Conservation (phyloP, 2,329 filamentous ascomycete genomes). For the Fusarium sp. region DNA sequence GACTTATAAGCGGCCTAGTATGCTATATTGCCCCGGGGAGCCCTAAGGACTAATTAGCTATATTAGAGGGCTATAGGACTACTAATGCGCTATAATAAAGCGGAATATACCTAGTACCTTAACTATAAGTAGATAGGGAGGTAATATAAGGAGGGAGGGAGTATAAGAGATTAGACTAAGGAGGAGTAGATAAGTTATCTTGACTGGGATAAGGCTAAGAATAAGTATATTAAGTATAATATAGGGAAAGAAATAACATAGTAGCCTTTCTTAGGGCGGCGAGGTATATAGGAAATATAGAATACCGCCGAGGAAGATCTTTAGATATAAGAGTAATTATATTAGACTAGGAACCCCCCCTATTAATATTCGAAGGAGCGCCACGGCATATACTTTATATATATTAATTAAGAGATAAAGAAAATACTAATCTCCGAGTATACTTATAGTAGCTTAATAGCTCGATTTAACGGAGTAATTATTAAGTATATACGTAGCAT, state of each 20-base stretch:
- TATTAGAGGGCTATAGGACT: too few relatives aligned
- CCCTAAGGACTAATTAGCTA: too few relatives aligned
- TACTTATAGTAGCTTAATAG: not conserved
- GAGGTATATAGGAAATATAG: constrained; percentile 2
- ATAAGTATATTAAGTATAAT: not conserved
- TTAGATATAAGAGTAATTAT: not conserved
- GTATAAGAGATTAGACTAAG: constrained; percentile 1
- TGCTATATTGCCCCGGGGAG: not conserved
- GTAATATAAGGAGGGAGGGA: not conserved
- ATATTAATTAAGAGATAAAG: not conserved
- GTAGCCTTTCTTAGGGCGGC: not conserved
- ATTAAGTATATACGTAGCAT: not conserved
- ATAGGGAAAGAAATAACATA: not conserved
- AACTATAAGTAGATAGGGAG: constrained; percentile 9
- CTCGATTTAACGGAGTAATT: not conserved
- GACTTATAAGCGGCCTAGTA: constrained; percentile 3
- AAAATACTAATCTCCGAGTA: not conserved
- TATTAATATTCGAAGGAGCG: not conserved
- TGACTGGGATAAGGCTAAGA: constrained; percentile 8
- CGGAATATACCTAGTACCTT: constrained; percentile 5
- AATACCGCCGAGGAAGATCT: constrained; percentile 2
- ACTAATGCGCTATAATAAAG: constrained; percentile 1
- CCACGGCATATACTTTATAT: not conserved
- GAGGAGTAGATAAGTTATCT: constrained; percentile 9
- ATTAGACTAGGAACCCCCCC: not conserved